These are phyloP conservation scores for Oxyria digyna DNA, from an alignment of 148 eudicot genomes.

Conservation along the genomic window DNA sequence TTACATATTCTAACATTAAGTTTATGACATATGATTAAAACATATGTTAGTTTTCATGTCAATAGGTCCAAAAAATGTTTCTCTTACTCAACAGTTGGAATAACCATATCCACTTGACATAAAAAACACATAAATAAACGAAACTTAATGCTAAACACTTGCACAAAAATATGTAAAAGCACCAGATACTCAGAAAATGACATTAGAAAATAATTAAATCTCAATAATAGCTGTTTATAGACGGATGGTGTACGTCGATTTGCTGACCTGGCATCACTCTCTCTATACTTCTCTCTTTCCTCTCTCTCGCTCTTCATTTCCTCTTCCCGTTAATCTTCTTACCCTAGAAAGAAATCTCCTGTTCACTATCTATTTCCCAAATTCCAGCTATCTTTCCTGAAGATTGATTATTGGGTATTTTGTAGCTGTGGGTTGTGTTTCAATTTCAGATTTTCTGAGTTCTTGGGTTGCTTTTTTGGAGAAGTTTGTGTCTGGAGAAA, in stretches of 20 bases:
- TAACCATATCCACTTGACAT: no score
- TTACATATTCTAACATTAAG: no score
- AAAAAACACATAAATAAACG: no score
- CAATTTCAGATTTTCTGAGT: not conserved
- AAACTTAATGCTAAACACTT: no score
- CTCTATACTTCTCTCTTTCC: conserved; percentile 1
- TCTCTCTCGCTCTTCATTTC: conserved; percentile 1
- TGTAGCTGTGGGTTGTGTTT: not conserved
- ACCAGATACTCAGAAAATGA: not conserved
- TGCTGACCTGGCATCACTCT: conserved; percentile 4
- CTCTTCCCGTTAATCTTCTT: conserved; percentile 6
- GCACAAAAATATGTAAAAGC: not conserved
- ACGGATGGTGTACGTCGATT: not conserved
- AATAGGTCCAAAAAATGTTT: no score
- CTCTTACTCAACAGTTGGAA: no score
- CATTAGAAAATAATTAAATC: not conserved
- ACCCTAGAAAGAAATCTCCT: not conserved
- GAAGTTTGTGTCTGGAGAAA: not conserved
- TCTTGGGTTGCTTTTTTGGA: not conserved
- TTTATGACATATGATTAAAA: no score
- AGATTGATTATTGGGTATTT: not conserved
- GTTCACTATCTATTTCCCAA: not conserved
- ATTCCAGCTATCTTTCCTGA: not conserved
- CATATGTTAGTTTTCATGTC: no score
- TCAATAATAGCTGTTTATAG: not conserved